Conservation (phyloP, 2,329 filamentous ascomycete genomes). For the Aspergillus unguis region DNA sequence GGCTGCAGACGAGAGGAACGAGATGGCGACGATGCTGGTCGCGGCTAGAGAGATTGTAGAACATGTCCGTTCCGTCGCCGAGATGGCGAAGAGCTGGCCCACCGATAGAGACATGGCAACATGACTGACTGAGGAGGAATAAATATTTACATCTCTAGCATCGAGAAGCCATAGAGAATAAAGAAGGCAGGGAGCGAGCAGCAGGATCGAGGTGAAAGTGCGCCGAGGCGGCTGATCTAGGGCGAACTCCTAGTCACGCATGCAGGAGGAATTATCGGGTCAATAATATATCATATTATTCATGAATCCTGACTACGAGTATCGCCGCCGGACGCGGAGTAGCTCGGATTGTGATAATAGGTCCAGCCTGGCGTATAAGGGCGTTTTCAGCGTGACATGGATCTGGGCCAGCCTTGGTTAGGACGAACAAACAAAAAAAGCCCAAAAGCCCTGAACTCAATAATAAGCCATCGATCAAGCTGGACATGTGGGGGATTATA, state of each 20-base stretch:
- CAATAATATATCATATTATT: constrained; percentile 8
- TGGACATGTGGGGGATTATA: neutral
- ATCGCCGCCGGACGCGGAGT: neutral
- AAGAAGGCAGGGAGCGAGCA: neutral
- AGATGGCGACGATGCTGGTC: constrained; percentile 67
- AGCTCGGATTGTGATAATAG: neutral
- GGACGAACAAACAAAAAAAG: neutral
- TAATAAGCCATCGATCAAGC: neutral
- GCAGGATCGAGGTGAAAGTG: neutral
- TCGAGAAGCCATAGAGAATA: neutral
- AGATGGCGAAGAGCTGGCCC: constrained; percentile 53
- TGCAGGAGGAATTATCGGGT: constrained; percentile 7
- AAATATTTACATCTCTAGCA: constrained; percentile 1
- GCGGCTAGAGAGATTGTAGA: constrained; percentile 70
- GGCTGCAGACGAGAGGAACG: constrained; percentile 63
- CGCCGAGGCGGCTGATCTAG: constrained; percentile 1
- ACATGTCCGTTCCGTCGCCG: constrained; percentile 62
- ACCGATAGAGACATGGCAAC: constrained; percentile 27
- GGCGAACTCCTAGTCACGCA: constrained; percentile 4
- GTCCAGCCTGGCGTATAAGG: neutral
- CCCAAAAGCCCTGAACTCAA: neutral
- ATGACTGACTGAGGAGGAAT: constrained; percentile 10
- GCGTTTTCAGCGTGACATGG: neutral
- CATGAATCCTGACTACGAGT: constrained; percentile 1
- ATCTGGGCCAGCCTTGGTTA: neutral